Conservation (phyloP, 2,329 filamentous ascomycete species). For the Alternaria sp. region DNA sequence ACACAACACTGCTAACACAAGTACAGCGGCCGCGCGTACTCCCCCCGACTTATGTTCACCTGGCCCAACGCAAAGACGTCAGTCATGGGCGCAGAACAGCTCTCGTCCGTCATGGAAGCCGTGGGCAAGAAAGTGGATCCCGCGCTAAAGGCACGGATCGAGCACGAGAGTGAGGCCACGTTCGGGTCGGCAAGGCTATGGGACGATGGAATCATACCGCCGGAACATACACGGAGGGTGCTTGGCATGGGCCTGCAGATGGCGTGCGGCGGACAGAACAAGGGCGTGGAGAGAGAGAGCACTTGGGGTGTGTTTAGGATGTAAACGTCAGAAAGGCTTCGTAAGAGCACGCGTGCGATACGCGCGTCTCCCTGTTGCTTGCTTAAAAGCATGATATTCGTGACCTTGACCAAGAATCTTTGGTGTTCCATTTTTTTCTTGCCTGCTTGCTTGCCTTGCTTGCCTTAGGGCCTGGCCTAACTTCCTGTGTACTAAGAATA, state of each 20-base stretch:
- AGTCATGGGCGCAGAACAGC: slow-evolving; percentile 94
- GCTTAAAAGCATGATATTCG: not conserved
- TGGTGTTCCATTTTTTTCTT: not conserved
- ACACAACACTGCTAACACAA: not conserved
- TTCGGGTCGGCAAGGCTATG: slow-evolving; percentile 90
- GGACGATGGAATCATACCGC: slow-evolving; percentile 65
- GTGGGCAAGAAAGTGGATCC: slow-evolving; percentile 85
- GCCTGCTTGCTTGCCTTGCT: not conserved
- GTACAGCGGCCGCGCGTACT: slow-evolving; percentile 80
- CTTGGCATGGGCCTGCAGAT: slow-evolving; percentile 57
- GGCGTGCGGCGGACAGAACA: slow-evolving; percentile 50
- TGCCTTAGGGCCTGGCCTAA: not conserved
- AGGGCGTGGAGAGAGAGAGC: slow-evolving; percentile 42
- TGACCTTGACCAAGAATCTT: not conserved
- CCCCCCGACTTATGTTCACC: slow-evolving; percentile 90
- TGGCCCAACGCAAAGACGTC: slow-evolving; percentile 97
- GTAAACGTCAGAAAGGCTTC: slow-evolving; percentile 22
- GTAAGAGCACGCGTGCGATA: not conserved
- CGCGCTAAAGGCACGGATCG: slow-evolving; percentile 81
- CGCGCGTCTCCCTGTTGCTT: slow-evolving; percentile 2
- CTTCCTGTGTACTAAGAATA: not conserved
- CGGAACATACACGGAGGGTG: slow-evolving; percentile 56
- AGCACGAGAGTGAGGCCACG: slow-evolving; percentile 84
- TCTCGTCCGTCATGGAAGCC: slow-evolving; percentile 91
- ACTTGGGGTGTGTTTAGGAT: slow-evolving; percentile 51